Evolutionary conservation across 768 basidiomycete species (phyloP).

Genomic region (Phallus indusiatus): DNA sequence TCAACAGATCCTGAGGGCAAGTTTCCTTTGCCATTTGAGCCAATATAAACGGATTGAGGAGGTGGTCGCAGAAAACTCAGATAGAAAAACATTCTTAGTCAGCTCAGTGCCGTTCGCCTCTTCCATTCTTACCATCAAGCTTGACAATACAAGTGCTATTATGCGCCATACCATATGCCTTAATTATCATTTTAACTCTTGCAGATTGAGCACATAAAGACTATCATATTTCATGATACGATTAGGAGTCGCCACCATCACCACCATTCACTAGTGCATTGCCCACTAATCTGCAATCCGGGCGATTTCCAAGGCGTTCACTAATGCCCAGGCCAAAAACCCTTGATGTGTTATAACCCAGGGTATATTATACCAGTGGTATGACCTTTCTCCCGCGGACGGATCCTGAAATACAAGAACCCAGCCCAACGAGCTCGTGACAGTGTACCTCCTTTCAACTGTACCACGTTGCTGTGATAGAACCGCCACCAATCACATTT

Average conservation of each 20-base stretch:
- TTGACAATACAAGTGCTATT: not conserved
- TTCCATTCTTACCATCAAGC: not conserved
- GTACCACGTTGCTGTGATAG: no score
- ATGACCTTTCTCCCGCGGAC: constrained; percentile 22
- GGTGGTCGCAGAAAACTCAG: constrained; percentile 86
- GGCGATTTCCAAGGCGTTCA: no score
- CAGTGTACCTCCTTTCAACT: no score
- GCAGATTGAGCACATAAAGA: no score
- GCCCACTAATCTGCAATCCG: no score
- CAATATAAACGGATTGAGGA: constrained; percentile 39
- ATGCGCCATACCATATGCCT: no score
- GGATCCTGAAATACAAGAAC: not conserved
- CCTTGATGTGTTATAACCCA: constrained; percentile 16
- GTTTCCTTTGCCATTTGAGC: constrained; percentile 7
- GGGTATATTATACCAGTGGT: constrained; percentile 19
- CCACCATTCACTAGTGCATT: no score
- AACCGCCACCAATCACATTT: not conserved
- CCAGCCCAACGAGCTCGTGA: no score
- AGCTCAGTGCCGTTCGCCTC: not conserved
- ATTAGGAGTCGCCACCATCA: no score
- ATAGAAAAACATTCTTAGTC: constrained; percentile 63
- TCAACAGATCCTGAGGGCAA: constrained; percentile 20
- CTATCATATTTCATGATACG: no score
- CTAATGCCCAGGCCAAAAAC: constrained; percentile 5
- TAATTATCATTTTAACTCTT: no score